Conservation (phyloP, 2,329 filamentous ascomycete genomes). For the Colletotrichum sp. region DNA sequence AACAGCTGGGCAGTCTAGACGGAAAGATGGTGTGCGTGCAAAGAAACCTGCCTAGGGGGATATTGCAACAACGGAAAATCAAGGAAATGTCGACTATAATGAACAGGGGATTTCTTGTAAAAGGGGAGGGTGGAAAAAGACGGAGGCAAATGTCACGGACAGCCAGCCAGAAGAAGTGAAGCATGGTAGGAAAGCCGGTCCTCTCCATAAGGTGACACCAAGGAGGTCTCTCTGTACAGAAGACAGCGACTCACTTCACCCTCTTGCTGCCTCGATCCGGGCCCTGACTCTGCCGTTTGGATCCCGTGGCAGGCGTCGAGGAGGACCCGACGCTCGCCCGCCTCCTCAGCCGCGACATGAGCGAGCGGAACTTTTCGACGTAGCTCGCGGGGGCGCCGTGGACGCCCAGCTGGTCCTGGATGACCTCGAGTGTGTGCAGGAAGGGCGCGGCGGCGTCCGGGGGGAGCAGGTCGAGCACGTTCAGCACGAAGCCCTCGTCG, state of each 20-base stretch:
- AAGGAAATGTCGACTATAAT: neutral
- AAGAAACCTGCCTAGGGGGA: neutral
- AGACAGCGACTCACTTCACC: slow-evolving; percentile 33
- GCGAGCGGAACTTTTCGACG: slow-evolving; percentile 36
- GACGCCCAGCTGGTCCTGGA: slow-evolving; percentile 35
- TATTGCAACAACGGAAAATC: neutral
- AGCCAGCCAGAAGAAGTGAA: neutral
- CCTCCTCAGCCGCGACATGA: slow-evolving; percentile 34
- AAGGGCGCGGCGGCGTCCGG: slow-evolving; percentile 50
- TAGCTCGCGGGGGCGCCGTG: slow-evolving; percentile 39
- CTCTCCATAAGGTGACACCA: neutral
- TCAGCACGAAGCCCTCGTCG: slow-evolving; percentile 49
- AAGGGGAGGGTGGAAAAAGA: neutral
- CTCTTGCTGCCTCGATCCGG: slow-evolving; percentile 34
- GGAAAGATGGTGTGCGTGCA: neutral
- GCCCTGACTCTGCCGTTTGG: slow-evolving; percentile 35
- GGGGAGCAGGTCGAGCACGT: slow-evolving; percentile 43
- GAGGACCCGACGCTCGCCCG: slow-evolving; percentile 22
- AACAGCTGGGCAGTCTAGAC: neutral
- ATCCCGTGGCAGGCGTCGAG: slow-evolving; percentile 23
- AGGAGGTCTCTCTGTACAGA: neutral
- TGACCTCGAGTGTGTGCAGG: slow-evolving; percentile 39
- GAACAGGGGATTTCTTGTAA: neutral
- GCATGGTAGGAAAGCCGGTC: neutral
- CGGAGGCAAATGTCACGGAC: neutral